These are phyloP conservation scores for Penicillium lividum DNA, from an alignment of 495 filamentous ascomycete species.

Conservation along the genomic window DNA sequence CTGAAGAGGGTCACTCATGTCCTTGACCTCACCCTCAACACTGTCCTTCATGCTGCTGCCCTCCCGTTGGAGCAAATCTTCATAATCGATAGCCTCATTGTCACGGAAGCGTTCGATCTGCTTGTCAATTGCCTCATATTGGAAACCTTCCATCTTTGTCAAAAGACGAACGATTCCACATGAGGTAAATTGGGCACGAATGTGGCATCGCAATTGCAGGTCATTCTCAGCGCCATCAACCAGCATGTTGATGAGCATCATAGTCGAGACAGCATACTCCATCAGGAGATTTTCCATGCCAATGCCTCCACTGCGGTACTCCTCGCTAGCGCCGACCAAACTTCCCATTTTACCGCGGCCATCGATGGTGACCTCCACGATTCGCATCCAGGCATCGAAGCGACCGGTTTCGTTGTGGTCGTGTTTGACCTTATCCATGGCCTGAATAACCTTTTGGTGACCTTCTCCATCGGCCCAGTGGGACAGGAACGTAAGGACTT, in stretches of 20 bases:
- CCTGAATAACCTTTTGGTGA: slow-evolving; percentile 91
- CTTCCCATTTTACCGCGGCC: slow-evolving; percentile 98
- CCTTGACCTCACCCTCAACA: slow-evolving; percentile 87
- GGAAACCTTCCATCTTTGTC: slow-evolving; percentile 96
- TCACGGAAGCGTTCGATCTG: slow-evolving; percentile 91
- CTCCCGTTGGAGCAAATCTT: slow-evolving; percentile 92
- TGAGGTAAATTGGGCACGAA: slow-evolving; percentile 92
- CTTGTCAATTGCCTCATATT: slow-evolving; percentile 98
- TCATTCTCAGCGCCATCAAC: slow-evolving; percentile 89
- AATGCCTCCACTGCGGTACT: slow-evolving; percentile 94
- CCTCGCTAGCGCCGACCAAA: slow-evolving; percentile 93
- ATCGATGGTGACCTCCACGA: slow-evolving; percentile 96
- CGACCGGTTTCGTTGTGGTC: slow-evolving; percentile 91
- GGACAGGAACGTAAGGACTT: slow-evolving; percentile 94
- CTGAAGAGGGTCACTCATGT: slow-evolving; percentile 89
- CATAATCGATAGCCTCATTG: slow-evolving; percentile 97
- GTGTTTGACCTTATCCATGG: slow-evolving; percentile 88
- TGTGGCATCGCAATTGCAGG: slow-evolving; percentile 87
- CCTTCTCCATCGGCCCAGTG: slow-evolving; percentile 95
- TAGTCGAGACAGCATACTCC: slow-evolving; percentile 96
- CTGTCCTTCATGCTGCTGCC: slow-evolving; percentile 86
- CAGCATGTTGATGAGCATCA: slow-evolving; percentile 96
- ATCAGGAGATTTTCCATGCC: slow-evolving; percentile 99
- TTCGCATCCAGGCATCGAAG: slow-evolving; percentile 98
- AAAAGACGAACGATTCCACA: slow-evolving; percentile 94